These are phyloP conservation scores for Amaranthus palmeri DNA, from an alignment of 148 eudicot genomes.

Conservation along the genomic window DNA sequence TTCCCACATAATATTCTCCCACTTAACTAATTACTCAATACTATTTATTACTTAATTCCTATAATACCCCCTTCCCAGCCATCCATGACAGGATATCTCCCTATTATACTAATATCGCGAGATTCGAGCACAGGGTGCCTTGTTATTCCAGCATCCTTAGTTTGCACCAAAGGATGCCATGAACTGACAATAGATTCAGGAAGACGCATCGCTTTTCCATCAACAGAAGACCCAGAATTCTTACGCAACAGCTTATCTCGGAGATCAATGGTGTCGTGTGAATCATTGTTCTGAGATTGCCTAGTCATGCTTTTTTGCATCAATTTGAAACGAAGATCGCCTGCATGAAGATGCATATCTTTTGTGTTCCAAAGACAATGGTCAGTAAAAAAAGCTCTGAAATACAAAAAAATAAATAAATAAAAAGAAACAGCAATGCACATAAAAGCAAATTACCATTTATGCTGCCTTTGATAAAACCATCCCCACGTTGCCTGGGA, in stretches of 20 bases:
- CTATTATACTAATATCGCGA: constrained; percentile 24
- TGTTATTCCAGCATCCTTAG: constrained; percentile 24
- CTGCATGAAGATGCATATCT: constrained; percentile 50
- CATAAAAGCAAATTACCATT: constrained; percentile 45
- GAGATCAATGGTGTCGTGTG: constrained; percentile 43
- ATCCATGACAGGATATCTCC: too few species aligned
- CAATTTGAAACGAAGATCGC: constrained; percentile 81
- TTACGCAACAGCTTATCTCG: constrained; percentile 50
- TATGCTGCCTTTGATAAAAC: constrained; percentile 22
- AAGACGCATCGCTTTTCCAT: constrained; percentile 37
- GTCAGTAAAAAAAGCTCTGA: constrained; percentile 31
- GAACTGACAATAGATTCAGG: constrained; percentile 35
- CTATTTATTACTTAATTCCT: too few species aligned
- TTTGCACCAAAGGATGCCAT: constrained; percentile 27
- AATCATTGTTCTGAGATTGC: constrained; percentile 30
- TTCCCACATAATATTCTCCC: too few species aligned
- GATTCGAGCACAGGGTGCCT: constrained; percentile 32
- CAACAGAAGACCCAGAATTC: constrained; percentile 25
- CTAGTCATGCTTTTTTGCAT: constrained; percentile 38
- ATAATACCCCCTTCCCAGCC: too few species aligned
- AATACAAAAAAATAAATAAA: constrained; percentile 10
- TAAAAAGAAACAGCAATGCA: neutral
- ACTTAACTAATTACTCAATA: too few species aligned
- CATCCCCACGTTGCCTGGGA: constrained; percentile 59
- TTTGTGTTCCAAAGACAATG: constrained; percentile 19